phyloP scores from a whole-genome alignment of 768 basidiomycete species.

The Pisolithus microcarpus region DNA sequence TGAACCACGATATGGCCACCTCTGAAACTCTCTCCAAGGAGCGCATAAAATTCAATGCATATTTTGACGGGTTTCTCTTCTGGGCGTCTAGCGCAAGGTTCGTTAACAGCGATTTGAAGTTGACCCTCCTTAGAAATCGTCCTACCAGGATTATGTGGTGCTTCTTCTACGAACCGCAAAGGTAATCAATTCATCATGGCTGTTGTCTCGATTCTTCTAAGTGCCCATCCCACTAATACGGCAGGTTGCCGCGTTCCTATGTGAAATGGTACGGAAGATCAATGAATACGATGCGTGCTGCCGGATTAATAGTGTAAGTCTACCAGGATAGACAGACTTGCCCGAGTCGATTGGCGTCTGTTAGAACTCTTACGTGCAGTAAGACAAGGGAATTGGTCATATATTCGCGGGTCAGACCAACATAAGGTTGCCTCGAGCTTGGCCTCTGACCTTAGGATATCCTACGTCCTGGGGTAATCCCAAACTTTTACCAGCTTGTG shows the following conservation, averaged over 20 bases:
- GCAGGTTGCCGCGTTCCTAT: conserved; percentile 36
- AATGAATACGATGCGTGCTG: neutral
- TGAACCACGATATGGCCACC: neutral
- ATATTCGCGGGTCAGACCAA: conserved; percentile 37
- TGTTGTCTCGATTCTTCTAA: neutral
- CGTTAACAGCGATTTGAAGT: conserved; percentile 8
- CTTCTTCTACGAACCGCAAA: conserved; percentile 70
- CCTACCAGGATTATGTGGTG: conserved; percentile 77
- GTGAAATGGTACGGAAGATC: conserved; percentile 49
- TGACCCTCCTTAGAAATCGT: conserved; percentile 1
- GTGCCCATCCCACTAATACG: neutral
- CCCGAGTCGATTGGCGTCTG: conserved; percentile 57
- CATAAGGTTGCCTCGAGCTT: conserved; percentile 37
- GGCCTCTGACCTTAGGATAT: conserved; percentile 50
- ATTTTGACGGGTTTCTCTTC: conserved; percentile 63
- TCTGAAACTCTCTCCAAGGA: conserved; percentile 13
- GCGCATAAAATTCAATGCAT: conserved; percentile 33
- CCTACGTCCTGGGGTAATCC: conserved; percentile 62
- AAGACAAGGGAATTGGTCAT: conserved; percentile 54
- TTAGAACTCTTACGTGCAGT: conserved; percentile 47
- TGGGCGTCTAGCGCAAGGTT: conserved; percentile 76
- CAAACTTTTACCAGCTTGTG: conserved; percentile 50
- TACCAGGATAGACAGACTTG: conserved; percentile 57
- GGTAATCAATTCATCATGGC: conserved; percentile 32
- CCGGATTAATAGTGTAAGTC: neutral